A percentile compares a stretch with the other conserved stretches of the same genome.
phyloP scores from a whole-genome alignment of 176 grass and related monocot genomes.

The Aegilops speltoides region DNA sequence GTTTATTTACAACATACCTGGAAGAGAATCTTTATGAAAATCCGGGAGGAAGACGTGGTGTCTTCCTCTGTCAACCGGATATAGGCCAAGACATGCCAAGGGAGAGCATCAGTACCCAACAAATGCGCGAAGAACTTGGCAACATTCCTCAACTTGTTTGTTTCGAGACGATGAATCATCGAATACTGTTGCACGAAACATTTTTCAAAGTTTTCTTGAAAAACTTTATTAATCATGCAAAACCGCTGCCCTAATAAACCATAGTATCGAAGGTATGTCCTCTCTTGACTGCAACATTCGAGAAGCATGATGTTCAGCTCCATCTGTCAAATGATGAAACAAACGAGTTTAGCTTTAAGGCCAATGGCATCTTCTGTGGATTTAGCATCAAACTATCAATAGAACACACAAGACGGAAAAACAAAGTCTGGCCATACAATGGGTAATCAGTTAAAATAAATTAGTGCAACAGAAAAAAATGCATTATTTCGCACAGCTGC shows the following conservation, averaged over 20 bases:
- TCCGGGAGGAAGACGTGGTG: conserved; percentile 88
- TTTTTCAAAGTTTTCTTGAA: conserved; percentile 96
- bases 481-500: neutral
- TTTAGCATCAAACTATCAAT: conserved; percentile 3
- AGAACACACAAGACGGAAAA: neutral
- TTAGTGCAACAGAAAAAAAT: neutral
- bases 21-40: conserved; percentile 98
- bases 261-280: conserved; percentile 92
- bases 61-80: conserved; percentile 96
- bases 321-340: conserved; percentile 58
- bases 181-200: conserved; percentile 96
- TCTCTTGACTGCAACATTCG: conserved; percentile 96
- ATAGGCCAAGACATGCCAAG: conserved; percentile 90
- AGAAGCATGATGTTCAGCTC: conserved; percentile 95
- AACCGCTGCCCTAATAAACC: conserved; percentile 86
- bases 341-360: neutral
- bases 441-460: neutral
- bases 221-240: conserved; percentile 94
- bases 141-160: conserved; percentile 92
- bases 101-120: conserved; percentile 78
- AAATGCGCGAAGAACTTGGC: conserved; percentile 97
- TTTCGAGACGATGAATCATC: conserved; percentile 92
- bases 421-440: neutral
- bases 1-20: conserved; percentile 59
- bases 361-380: neutral